These are phyloP conservation scores for Starmerella asiatica DNA, from an alignment of 805 yeast species.

Conservation along the genomic window DNA sequence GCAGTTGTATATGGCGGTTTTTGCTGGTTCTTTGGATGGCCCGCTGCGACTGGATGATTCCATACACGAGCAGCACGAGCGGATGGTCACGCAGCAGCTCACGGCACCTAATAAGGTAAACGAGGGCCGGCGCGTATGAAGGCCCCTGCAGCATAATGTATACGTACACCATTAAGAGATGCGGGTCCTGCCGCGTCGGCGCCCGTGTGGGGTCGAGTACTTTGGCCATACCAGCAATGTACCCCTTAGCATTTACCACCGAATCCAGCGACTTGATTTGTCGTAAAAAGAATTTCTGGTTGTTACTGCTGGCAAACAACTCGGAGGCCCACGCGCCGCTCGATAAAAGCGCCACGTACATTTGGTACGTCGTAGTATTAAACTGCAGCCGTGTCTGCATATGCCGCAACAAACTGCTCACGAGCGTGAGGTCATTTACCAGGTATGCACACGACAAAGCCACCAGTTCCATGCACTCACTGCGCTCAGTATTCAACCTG, in stretches of 20 bases:
- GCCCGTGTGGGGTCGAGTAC: constrained; percentile 27
- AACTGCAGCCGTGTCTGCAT: constrained; percentile 62
- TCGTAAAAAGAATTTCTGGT: constrained; percentile 79
- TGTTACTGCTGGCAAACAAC: constrained; percentile 59
- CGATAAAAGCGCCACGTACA: constrained; percentile 54
- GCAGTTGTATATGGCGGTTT: constrained; percentile 71
- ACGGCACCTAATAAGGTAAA: constrained; percentile 61
- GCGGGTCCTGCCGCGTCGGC: constrained; percentile 34
- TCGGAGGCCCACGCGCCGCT: constrained; percentile 45
- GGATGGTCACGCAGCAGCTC: constrained; percentile 61
- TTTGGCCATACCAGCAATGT: constrained; percentile 68
- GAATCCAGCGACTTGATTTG: constrained; percentile 85
- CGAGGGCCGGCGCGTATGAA: constrained; percentile 70
- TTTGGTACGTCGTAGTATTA: constrained; percentile 48
- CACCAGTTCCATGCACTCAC: constrained; percentile 47
- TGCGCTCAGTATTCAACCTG: constrained; percentile 47
- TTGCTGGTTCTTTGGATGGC: constrained; percentile 82
- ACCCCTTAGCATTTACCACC: constrained; percentile 34
- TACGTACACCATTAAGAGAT: constrained; percentile 66
- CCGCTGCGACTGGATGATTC: constrained; percentile 71
- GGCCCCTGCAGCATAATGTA: constrained; percentile 67
- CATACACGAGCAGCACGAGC: constrained; percentile 58
- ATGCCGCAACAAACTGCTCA: constrained; percentile 46
- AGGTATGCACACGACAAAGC: constrained; percentile 44
- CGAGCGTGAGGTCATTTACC: constrained; percentile 39